A percentile compares a stretch with the other conserved stretches of the same genome.
Conservation (phyloP, 2,329 filamentous ascomycete species). For the Claviceps sp. region DNA sequence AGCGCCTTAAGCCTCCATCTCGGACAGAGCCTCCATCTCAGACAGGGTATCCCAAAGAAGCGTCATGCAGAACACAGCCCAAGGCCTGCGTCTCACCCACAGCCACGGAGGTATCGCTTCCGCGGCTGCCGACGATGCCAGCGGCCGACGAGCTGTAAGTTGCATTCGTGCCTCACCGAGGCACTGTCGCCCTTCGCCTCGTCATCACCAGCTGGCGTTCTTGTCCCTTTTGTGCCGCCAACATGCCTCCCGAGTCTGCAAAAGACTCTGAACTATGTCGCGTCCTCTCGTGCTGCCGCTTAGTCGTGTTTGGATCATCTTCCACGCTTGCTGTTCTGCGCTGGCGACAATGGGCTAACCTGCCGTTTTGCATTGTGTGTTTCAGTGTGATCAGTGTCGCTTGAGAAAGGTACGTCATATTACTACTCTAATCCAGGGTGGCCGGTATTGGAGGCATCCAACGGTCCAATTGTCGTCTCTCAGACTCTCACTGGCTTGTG, state of each 20-base stretch:
- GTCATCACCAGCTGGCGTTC: not conserved
- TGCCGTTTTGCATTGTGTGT: not conserved
- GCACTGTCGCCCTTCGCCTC: not conserved
- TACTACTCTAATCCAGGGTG: constrained; percentile 1
- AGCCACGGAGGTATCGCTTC: constrained; percentile 6
- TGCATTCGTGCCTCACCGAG: constrained; percentile 1
- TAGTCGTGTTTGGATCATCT: not conserved
- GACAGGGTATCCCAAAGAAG: not conserved
- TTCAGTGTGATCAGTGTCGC: constrained; percentile 32
- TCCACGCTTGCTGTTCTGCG: not conserved
- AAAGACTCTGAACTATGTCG: not conserved
- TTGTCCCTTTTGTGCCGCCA: not conserved
- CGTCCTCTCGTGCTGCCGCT: not conserved
- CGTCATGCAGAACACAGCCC: constrained; percentile 5
- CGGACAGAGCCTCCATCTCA: not conserved
- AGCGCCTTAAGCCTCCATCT: not conserved
- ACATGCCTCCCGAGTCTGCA: not conserved
- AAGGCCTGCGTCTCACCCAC: constrained; percentile 1
- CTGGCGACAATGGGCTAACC: constrained; percentile 1
- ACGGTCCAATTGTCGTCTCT: not conserved
- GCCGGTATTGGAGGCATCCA: not conserved
- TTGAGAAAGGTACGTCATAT: constrained; percentile 24
- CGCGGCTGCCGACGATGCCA: constrained; percentile 24
- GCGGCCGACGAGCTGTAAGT: constrained; percentile 24
- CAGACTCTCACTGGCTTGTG: not conserved